Conservation (phyloP, 495 filamentous ascomycete genomes). For the Immersiella caudata region DNA sequence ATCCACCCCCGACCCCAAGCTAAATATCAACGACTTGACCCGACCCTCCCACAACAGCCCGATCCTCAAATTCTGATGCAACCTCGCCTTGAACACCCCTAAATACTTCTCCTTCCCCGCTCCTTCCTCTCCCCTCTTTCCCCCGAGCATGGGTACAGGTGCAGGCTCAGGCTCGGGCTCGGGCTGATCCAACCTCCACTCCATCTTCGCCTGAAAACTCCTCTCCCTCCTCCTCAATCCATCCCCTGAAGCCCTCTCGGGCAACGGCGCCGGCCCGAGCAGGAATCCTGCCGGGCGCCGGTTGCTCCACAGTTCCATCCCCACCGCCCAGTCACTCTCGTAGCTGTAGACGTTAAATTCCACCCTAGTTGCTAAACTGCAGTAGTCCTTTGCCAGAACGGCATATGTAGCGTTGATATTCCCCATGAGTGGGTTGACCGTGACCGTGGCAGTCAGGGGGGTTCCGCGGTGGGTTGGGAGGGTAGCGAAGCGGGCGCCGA, state of each 20-base stretch:
- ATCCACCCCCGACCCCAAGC: conserved; percentile 79
- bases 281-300: conserved; percentile 45
- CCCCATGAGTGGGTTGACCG: conserved; percentile 89
- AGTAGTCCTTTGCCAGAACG: conserved; percentile 75
- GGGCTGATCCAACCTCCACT: conserved; percentile 54
- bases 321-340: conserved; percentile 88
- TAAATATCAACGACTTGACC: conserved; percentile 90
- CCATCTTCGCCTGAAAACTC: conserved; percentile 58
- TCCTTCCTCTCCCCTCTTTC: conserved; percentile 11
- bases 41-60: conserved; percentile 92
- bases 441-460: conserved; percentile 89
- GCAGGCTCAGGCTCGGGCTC: conserved; percentile 32
- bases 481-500: conserved; percentile 87
- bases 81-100: conserved; percentile 85
- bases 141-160: no score
- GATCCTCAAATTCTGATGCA: conserved; percentile 83
- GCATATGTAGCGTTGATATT: conserved; percentile 88
- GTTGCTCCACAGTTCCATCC: conserved; percentile 85
- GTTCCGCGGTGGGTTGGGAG: conserved; percentile 82
- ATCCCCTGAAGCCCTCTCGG: conserved; percentile 28
- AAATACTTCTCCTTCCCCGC: conserved; percentile 62
- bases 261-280: conserved; percentile 39
- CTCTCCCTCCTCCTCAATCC: conserved; percentile 42
- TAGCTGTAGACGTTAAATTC: conserved; percentile 99
- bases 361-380: conserved; percentile 85